phyloP scores from a whole-genome alignment of 2,329 filamentous ascomycete species.

The Aspergillus spinulosporus region DNA sequence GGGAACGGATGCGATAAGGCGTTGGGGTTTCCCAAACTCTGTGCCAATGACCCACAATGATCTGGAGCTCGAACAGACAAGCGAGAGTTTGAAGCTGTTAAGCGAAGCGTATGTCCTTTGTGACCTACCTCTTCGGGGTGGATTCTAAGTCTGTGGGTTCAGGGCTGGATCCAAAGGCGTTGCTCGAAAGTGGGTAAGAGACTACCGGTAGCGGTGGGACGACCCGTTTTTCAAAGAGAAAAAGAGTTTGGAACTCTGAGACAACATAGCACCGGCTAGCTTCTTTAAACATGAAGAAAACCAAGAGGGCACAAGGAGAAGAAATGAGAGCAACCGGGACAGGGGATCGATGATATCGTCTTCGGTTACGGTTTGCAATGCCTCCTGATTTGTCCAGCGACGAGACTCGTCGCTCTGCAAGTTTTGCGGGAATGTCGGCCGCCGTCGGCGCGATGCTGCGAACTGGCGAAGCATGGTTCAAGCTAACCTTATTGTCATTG shows the following conservation, averaged over 20 bases:
- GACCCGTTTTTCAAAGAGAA: conserved; percentile 9
- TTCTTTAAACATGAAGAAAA: conserved; percentile 2
- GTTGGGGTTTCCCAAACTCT: not conserved
- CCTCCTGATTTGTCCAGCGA: conserved; percentile 6
- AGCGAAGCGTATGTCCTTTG: not conserved
- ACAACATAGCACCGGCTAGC: not conserved
- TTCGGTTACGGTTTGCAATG: not conserved
- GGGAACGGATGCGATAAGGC: not conserved
- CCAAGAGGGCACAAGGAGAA: not conserved
- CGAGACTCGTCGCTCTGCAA: not conserved
- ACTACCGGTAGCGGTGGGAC: not conserved
- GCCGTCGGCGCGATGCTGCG: not conserved
- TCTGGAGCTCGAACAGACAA: conserved; percentile 3
- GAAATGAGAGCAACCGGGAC: not conserved
- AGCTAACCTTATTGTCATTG: conserved; percentile 4
- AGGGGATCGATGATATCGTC: not conserved
- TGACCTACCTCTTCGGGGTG: not conserved
- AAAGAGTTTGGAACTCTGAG: not conserved
- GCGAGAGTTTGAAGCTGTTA: not conserved
- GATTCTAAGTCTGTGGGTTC: not conserved
- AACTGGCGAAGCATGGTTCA: conserved; percentile 4
- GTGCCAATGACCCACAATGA: not conserved
- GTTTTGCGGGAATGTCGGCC: not conserved
- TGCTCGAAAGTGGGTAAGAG: not conserved
- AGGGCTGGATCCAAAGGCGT: not conserved